These are phyloP conservation scores for Pinus taeda DNA, from an alignment of 75 land plant genomes.

Conservation along the genomic window DNA sequence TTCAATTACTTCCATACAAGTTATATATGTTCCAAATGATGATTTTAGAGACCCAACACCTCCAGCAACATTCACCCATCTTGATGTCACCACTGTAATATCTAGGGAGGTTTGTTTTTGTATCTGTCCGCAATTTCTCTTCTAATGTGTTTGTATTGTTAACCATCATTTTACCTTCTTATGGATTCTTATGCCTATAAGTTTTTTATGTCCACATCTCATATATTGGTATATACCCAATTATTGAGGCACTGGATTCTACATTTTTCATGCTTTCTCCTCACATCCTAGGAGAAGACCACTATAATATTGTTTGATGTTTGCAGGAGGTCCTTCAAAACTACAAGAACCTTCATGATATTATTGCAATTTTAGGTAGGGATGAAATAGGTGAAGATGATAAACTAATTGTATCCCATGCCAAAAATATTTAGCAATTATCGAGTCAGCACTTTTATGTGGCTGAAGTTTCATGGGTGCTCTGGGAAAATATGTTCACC, in stretches of 20 bases:
- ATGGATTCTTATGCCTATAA: background rate
- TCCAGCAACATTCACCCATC: slow-evolving; percentile 95
- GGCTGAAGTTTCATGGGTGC: slow-evolving; percentile 95
- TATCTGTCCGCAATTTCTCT: background rate
- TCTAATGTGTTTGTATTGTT: background rate
- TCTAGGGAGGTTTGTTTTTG: slow-evolving; percentile 68
- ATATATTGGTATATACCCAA: slow-evolving; percentile 96
- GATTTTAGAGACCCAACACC: slow-evolving; percentile 96
- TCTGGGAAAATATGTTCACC: slow-evolving; percentile 89
- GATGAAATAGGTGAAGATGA: slow-evolving; percentile 98
- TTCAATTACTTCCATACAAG: slow-evolving; percentile 52
- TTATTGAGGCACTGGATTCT: slow-evolving; percentile 93
- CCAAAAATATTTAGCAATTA: slow-evolving; percentile 88
- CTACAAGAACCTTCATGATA: slow-evolving; percentile 96
- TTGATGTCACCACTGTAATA: slow-evolving; percentile 94
- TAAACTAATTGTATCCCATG: slow-evolving; percentile 88
- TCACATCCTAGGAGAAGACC: slow-evolving; percentile 81
- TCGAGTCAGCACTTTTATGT: slow-evolving; percentile 98
- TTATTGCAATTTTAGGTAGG: slow-evolving; percentile 96
- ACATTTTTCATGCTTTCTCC: slow-evolving; percentile 97
- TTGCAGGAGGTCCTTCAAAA: slow-evolving; percentile 93
- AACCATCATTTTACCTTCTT: background rate
- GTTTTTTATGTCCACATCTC: slow-evolving; percentile 52
- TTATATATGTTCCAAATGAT: slow-evolving; percentile 52
- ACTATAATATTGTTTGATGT: slow-evolving; percentile 92